phyloP scores from a whole-genome alignment of 176 grass and related monocot genomes.

The Chrysopogon serrulatus region DNA sequence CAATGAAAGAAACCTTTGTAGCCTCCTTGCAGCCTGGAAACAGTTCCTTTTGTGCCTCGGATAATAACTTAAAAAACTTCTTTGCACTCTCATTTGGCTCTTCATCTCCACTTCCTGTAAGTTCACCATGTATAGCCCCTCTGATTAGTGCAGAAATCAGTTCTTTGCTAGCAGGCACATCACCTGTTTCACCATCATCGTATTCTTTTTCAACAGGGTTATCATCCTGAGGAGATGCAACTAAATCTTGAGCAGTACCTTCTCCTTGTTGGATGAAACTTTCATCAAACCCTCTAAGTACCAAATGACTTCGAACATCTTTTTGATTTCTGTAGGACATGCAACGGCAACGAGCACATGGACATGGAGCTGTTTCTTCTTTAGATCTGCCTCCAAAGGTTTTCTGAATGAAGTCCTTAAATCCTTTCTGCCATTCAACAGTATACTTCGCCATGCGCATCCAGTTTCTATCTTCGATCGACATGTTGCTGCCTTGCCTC shows the following conservation, averaged over 20 bases:
- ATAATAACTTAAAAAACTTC: neutral
- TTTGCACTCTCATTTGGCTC: neutral
- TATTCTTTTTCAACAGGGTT: neutral
- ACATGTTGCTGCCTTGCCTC: conserved; percentile 50
- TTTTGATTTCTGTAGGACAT: neutral
- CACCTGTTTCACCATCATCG: too few relatives aligned
- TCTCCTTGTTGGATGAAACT: neutral
- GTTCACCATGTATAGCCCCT: neutral
- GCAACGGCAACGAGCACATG: neutral
- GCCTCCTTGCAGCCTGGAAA: neutral
- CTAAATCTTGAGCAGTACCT: neutral
- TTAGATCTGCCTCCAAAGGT: neutral
- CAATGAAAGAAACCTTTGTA: neutral
- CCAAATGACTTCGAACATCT: neutral
- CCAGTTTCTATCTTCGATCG: neutral
- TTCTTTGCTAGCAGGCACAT: neutral
- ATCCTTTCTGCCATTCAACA: neutral
- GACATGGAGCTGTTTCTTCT: neutral
- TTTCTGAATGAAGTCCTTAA: neutral
- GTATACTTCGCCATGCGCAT: neutral
- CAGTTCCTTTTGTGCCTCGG: too few relatives aligned
- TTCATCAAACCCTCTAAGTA: neutral
- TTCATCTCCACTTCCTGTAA: neutral
- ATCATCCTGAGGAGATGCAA: neutral
- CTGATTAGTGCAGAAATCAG: neutral